Conservation (phyloP, 2,329 filamentous ascomycete species). For the Endothia cerciana region DNA sequence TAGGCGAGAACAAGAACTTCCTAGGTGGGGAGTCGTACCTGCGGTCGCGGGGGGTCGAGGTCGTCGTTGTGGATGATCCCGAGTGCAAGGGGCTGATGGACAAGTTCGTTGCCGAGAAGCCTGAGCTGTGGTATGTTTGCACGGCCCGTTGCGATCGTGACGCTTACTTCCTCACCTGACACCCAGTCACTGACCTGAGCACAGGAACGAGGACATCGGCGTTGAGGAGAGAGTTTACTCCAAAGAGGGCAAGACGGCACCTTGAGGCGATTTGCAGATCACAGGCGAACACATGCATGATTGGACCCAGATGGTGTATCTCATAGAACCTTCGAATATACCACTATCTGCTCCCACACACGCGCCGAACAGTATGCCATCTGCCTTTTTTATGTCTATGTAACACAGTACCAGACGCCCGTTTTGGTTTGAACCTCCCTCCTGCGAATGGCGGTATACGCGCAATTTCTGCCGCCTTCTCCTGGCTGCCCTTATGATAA, state of each 20-base stretch:
- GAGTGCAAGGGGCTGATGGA: conserved; percentile 72
- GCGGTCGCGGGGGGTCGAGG: conserved; percentile 68
- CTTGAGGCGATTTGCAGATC: neutral
- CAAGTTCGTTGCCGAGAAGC: conserved; percentile 72
- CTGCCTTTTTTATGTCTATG: conserved; percentile 2
- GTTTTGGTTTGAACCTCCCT: neutral
- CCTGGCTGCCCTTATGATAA: neutral
- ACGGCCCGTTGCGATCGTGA: too few species aligned
- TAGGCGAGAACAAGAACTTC: conserved; percentile 78
- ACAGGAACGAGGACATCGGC: conserved; percentile 63
- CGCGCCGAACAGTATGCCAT: neutral
- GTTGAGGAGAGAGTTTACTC: conserved; percentile 48
- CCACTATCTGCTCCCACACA: neutral
- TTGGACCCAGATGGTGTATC: neutral
- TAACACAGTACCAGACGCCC: conserved; percentile 7
- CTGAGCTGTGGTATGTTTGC: conserved; percentile 66
- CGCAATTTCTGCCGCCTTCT: neutral
- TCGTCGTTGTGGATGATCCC: conserved; percentile 69
- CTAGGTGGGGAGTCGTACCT: conserved; percentile 74
- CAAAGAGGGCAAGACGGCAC: conserved; percentile 37
- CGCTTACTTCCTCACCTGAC: too few species aligned
- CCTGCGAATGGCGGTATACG: neutral
- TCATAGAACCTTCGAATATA: neutral
- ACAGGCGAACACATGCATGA: neutral
- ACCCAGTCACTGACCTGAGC: neutral